Base-by-base conservation (phyloP, 2,329 filamentous ascomycete species). In the Gliomastix tumulicola region DNA sequence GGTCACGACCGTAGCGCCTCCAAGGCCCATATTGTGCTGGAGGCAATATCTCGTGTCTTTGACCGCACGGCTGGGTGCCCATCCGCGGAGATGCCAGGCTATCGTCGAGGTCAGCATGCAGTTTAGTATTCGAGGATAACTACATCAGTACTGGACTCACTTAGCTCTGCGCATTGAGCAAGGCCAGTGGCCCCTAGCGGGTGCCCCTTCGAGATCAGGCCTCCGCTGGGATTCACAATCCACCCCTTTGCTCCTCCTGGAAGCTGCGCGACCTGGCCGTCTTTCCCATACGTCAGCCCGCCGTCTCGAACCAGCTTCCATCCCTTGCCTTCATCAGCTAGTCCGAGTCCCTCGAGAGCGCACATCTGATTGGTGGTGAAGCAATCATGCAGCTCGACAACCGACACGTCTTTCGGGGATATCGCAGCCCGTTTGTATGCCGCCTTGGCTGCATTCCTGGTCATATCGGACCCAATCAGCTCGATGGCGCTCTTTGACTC, bases 171-270 rank as follows among this genome's bases (percentile, higher is more conserved):
- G 31, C 51, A 55, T 34, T 55, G 51, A 7, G 52, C 52, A 4
- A 55, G 41, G 4, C 52, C 52, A 1, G 52, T 54, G 3, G 51
- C 52, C 7, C 52, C 51, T 6, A 55, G 41, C 6, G 51, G 51
- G 30, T 55, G 52, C 11, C 52, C 52, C 38, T 55, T 55, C 18
- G 51, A 53, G 23, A 54, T 54, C 7, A 55, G 35, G 1, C 52
- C 51, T 9, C 52, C 52, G 7, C 44, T 48, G 2, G 52, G 52
- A 30, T 55, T 55, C 12, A 54, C 42, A 9, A 55, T 30, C 49
- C 47, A 6, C 51, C 51, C 7, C n/a, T n/a, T n/a, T n/a, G n/a
- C n/a, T n/a, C n/a, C n/a, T n/a, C n/a, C n/a, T n/a, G n/a, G n/a
- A n/a, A n/a, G n/a, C n/a, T n/a, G n/a, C n/a, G n/a, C n/a, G n/a